phyloP scores from a whole-genome alignment of 768 basidiomycete species.

The Aureoboletus auriporus region DNA sequence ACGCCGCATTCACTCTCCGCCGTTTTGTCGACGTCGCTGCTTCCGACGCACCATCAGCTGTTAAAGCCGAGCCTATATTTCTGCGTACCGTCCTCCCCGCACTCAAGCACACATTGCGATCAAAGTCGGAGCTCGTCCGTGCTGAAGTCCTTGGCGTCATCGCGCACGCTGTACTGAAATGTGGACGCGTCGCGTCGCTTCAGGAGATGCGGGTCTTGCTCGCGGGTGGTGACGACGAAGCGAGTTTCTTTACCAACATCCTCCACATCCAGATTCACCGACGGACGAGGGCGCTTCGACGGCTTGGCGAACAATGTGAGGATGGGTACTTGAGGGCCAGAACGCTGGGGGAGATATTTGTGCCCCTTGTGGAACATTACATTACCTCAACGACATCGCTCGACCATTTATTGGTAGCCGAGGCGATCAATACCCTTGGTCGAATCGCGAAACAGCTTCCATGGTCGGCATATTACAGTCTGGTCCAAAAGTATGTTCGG shows the following conservation, averaged over 20 bases:
- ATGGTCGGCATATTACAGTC: constrained; percentile 80
- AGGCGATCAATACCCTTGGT: constrained; percentile 79
- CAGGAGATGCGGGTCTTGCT: constrained; percentile 81
- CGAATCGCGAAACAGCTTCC: constrained; percentile 69
- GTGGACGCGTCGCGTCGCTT: constrained; percentile 52
- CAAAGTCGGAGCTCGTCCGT: constrained; percentile 83
- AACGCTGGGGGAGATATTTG: constrained; percentile 74
- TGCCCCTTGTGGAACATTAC: constrained; percentile 85
- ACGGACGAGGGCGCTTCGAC: constrained; percentile 77
- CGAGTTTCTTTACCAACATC: constrained; percentile 95
- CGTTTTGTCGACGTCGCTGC: constrained; percentile 67
- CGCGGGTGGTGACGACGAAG: constrained; percentile 87
- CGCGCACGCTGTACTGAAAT: constrained; percentile 66
- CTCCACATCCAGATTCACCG: constrained; percentile 91
- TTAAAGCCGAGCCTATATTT: constrained; percentile 54
- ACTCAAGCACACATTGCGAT: constrained; percentile 73
- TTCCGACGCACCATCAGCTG: constrained; percentile 23
- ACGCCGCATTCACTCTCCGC: constrained; percentile 70
- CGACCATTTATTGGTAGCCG: constrained; percentile 87
- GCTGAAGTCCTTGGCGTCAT: constrained; percentile 78
- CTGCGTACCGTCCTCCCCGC: constrained; percentile 67
- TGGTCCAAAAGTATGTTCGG: constrained; percentile 80
- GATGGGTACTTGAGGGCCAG: constrained; percentile 62
- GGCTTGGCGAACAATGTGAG: constrained; percentile 76
- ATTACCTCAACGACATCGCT: constrained; percentile 55